Evolutionary conservation across 2,329 filamentous ascomycete genomes (phyloP).

Genomic region (Passalora sequoiae): DNA sequence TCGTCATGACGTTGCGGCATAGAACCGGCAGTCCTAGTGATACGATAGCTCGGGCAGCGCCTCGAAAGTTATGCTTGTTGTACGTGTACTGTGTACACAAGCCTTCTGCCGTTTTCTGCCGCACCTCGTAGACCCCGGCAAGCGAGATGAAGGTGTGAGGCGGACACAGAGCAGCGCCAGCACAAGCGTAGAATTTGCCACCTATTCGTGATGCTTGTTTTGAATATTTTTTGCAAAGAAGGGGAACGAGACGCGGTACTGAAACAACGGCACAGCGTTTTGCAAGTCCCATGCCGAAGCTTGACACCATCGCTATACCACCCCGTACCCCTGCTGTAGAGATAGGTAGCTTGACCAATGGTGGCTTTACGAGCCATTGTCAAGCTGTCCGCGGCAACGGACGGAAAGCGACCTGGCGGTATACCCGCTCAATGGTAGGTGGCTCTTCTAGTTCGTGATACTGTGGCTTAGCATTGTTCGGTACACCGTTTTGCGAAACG

Average conservation of each 20-base stretch:
- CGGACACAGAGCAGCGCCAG: slow-evolving; percentile 6
- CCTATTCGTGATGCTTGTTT: slow-evolving; percentile 1
- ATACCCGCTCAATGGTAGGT: slow-evolving; percentile 11
- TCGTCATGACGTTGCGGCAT: slow-evolving; percentile 2
- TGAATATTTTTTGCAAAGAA: slow-evolving; percentile 3
- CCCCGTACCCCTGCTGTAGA: slow-evolving; percentile 16
- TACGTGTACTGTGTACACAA: neutral
- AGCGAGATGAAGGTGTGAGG: slow-evolving; percentile 15
- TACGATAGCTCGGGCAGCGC: neutral
- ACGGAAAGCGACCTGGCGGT: slow-evolving; percentile 11
- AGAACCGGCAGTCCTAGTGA: neutral
- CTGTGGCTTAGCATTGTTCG: slow-evolving; percentile 9
- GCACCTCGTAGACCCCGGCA: slow-evolving; percentile 14
- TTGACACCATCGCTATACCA: slow-evolving; percentile 5
- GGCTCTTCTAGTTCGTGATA: slow-evolving; percentile 4
- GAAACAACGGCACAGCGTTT: slow-evolving; percentile 10
- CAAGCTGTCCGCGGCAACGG: slow-evolving; percentile 9
- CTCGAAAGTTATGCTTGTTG: neutral
- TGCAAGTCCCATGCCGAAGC: slow-evolving; percentile 8
- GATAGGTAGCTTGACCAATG: slow-evolving; percentile 6
- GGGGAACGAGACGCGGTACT: slow-evolving; percentile 3
- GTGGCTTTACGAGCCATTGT: slow-evolving; percentile 14
- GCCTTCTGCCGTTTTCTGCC: slow-evolving; percentile 16
- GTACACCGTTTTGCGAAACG: neutral
- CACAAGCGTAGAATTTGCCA: slow-evolving; percentile 16